Base-by-base conservation (phyloP, 1,284 basidiomycete genomes). In the Hortiboletus rubellus region DNA sequence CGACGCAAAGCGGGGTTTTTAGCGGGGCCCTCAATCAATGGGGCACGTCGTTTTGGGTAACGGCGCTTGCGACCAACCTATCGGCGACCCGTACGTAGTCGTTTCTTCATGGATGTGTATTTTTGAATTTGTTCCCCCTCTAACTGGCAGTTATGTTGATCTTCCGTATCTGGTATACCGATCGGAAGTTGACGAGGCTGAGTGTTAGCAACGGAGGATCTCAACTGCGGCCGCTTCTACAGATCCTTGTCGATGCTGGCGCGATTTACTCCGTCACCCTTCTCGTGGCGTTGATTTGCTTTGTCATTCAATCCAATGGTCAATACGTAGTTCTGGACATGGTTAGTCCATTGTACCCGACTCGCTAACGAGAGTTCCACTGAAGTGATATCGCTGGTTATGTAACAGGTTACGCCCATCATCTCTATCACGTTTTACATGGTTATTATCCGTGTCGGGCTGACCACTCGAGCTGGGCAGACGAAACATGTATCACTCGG, bases 101-200 rank as follows among this genome's bases (percentile, higher is more conserved):
- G 3, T 5, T 15, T 17, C 1, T 34, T 41, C 10, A 17, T 27
- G 15, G 17, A 31, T 22, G 7, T 3, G 3, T 18, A 15, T 17
- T 24, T 37, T 17, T 44, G 38, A 48, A 24, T 3, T 7, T 24
- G 1, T 38, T 37, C 3, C 4, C 9, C 7, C 12, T 5, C 27
- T 27, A 7, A 11, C 17, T 22, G 22, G 1, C 42, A 68, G 63
- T 42, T 18, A 9, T 65, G 5, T 53, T 66, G 46, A 61, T 61
- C 6, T 52, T 22, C 33, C 64, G 62, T n/a, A 62, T 68, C 27
- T 68, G 64, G 66, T 50, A 47, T 24, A 43, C 66, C 27, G 57
- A 68, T 33, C 46, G 5, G 22, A 54, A 54, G 37, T 37, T 42
- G 3, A 40, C 22, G 22, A 24, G 15, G 33, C 22, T 63, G 6